Base-by-base conservation (phyloP, 257 asterid species). In the Nicotiana paniculata region DNA sequence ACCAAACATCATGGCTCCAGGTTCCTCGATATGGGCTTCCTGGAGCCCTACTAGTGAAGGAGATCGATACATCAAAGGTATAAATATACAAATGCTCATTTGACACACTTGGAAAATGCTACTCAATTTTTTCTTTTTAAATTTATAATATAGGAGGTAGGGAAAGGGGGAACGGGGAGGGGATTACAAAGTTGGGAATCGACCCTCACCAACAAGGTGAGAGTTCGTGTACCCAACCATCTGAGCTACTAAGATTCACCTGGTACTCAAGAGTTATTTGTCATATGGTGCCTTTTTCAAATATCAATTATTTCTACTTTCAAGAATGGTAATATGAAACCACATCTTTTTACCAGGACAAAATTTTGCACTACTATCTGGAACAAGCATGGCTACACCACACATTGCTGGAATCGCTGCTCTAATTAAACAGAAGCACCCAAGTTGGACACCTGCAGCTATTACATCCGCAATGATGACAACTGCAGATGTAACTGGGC, bases 1-100 rank as follows among this genome's bases (percentile, higher is more conserved):
- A 84, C 97, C 96, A 30, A 90, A 84, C 83, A 83, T 93, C 84
- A 86, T 93, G 94, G 97, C 96, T 59, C 97, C 97, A 0, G 97
- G 97, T 33, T 89, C 95, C 79, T 89, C 88, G 7, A 93, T 93
- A 80, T 93, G 97, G 97, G 97, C 91, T 51, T 93, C 96, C 12
- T 91, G 96, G 97, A 90, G 87, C 83, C 93, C 93, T 32, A 82
- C 57, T 79, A 91, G 97, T 78, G 90, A 87, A 80, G 97, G 94
- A 79, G 91, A 93, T 83, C 83, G 76, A n/a, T 83, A 84, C 85
- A 83, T 82, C 72, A 88, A 82, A 87, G 95, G 94, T 90, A 64
- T 21, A 62, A 51, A 9, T 32, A 35, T 24, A n/a, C 63, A 51
- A 62, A 61, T 18, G 59, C 46, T 3, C 26, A 79, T 46, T 43